phyloP scores from a whole-genome alignment of 2,329 filamentous ascomycete species.

The Trichoderma citrinoviride region DNA sequence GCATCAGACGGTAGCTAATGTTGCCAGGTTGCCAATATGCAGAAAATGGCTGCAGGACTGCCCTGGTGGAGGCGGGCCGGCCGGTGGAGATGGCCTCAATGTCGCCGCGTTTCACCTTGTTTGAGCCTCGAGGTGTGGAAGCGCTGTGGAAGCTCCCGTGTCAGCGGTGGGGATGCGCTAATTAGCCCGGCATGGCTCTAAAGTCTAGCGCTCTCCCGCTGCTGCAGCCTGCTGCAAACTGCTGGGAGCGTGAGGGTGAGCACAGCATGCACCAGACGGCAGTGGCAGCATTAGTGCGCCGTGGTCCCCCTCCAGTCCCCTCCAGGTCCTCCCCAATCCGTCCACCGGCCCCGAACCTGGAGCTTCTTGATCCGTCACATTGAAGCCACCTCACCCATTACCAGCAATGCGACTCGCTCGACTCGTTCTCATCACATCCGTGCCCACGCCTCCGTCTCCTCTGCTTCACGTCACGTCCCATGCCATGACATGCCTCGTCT shows the following conservation, averaged over 20 bases:
- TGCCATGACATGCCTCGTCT: not conserved
- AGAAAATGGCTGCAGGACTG: slow-evolving; percentile 20
- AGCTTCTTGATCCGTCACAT: not conserved
- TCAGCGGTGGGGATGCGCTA: slow-evolving; percentile 21
- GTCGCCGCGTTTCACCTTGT: slow-evolving; percentile 20
- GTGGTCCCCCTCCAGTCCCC: not conserved
- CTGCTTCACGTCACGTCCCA: not conserved
- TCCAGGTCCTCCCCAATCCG: not conserved
- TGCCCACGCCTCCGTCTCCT: not conserved
- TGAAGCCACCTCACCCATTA: not conserved
- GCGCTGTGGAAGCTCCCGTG: slow-evolving; percentile 20
- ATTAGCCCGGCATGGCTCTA: slow-evolving; percentile 20
- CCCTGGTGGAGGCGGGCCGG: slow-evolving; percentile 17
- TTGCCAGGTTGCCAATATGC: slow-evolving; percentile 15
- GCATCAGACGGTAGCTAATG: slow-evolving; percentile 8
- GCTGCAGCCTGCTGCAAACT: not conserved
- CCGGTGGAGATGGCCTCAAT: slow-evolving; percentile 1
- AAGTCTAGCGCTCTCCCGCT: not conserved
- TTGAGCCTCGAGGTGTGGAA: slow-evolving; percentile 16
- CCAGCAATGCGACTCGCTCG: not conserved
- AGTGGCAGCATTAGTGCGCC: slow-evolving; percentile 16
- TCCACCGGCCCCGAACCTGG: not conserved
- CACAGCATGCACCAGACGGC: not conserved
- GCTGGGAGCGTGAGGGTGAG: too few species aligned
- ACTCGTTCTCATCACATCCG: not conserved